Conservation (phyloP, 2,329 filamentous ascomycete species). For the Colletotrichum australisinense region DNA sequence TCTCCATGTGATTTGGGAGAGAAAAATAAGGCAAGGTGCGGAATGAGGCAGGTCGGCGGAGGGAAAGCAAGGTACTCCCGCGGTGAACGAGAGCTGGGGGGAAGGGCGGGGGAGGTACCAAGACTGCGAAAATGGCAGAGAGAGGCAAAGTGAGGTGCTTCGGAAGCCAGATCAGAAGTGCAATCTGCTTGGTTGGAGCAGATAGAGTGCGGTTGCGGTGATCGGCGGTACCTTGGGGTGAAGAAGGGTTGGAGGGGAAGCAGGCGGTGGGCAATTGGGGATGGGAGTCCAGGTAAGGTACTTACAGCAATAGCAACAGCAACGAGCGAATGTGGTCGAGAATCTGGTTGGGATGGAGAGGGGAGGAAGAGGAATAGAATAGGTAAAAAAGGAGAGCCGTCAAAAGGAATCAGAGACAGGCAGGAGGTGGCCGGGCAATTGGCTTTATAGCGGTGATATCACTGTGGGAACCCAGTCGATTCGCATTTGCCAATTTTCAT, state of each 20-base stretch:
- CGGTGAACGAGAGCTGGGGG: background rate
- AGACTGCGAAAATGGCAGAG: constrained; percentile 1
- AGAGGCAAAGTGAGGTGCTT: constrained; percentile 21
- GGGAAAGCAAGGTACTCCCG: background rate
- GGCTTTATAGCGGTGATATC: constrained; percentile 37
- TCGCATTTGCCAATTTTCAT: constrained; percentile 37
- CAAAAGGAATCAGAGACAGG: background rate
- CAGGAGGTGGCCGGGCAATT: constrained; percentile 27
- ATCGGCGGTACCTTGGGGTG: constrained; percentile 15
- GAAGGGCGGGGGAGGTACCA: constrained; percentile 1
- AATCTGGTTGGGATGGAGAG: constrained; percentile 2
- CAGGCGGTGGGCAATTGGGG: background rate
- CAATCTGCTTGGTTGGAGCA: constrained; percentile 10
- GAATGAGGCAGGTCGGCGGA: background rate
- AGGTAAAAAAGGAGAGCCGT: constrained; percentile 8
- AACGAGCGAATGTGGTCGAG: constrained; percentile 24
- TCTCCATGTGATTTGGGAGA: constrained; percentile 19
- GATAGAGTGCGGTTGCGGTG: constrained; percentile 7
- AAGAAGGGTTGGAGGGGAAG: background rate
- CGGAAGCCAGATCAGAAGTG: background rate
- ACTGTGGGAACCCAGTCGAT: constrained; percentile 34
- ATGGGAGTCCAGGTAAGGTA: background rate
- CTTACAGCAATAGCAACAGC: constrained; percentile 28
- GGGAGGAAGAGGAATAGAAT: background rate
- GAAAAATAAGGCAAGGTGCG: background rate